Percentiles rank a stretch among this genome's conserved stretches.
Evolutionary conservation across 2,329 filamentous ascomycete species (phyloP).

Genomic region (Aspergillus fructus): DNA sequence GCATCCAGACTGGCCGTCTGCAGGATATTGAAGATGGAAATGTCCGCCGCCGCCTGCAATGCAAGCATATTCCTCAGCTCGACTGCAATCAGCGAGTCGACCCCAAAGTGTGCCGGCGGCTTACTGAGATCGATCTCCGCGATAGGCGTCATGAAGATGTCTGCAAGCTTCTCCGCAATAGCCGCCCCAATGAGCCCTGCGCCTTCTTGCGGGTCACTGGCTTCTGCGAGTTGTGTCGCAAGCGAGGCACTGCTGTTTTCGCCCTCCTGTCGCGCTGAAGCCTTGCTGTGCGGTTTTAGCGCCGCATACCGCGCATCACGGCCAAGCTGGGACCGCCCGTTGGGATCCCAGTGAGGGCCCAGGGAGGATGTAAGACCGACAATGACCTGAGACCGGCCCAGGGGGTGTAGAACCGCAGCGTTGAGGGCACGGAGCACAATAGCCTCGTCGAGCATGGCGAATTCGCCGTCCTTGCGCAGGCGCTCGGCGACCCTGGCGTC

Average conservation of each 20-base stretch:
- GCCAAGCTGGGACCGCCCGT: background rate
- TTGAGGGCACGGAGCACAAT: background rate
- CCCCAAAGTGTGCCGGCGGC: constrained; percentile 34
- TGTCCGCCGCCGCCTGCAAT: background rate
- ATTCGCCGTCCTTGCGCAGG: background rate
- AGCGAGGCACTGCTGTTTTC: background rate
- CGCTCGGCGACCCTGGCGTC: background rate
- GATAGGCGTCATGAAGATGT: constrained; percentile 31
- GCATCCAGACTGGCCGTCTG: background rate
- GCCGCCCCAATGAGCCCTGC: background rate
- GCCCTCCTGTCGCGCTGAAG: background rate
- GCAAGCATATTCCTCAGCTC: constrained; percentile 45
- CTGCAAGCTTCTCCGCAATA: constrained; percentile 31
- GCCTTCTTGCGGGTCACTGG: background rate
- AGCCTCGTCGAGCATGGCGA: background rate
- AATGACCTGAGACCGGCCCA: background rate
- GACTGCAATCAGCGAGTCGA: constrained; percentile 47
- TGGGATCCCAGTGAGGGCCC: background rate
- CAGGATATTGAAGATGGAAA: background rate
- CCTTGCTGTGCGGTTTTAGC: constrained; percentile 14
- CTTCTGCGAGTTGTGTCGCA: background rate
- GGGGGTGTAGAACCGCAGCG: background rate
- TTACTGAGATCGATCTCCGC: constrained; percentile 30
- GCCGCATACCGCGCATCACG: background rate
- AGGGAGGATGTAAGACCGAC: background rate